Evolutionary conservation across 202 grass and related monocot genomes (phyloP).

Genomic region (Miscanthus sacchariflorus): DNA sequence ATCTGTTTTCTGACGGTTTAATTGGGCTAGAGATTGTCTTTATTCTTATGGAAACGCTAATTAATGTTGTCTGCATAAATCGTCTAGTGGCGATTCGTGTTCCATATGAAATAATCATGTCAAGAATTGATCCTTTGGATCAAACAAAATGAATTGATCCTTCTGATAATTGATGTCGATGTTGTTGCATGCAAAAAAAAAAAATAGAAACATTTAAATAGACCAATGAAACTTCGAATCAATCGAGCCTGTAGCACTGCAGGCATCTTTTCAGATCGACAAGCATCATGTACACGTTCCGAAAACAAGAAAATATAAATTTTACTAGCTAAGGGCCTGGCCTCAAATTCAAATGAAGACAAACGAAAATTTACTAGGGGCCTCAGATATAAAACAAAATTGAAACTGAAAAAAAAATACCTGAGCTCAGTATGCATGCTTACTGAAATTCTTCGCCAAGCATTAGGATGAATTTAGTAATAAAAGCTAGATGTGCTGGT

Average conservation of each 20-base stretch:
- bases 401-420: neutral
- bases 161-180: constrained; percentile 12
- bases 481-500: neutral
- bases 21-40: neutral
- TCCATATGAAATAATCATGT: constrained; percentile 26
- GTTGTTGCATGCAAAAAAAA: neutral
- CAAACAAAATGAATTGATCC: constrained; percentile 23
- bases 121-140: constrained; percentile 28
- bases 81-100: constrained; percentile 1
- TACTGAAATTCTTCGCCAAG: neutral
- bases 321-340: neutral
- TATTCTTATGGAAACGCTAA: neutral
- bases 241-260: neutral
- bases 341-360: neutral
- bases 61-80: neutral
- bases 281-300: neutral
- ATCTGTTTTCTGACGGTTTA: neutral
- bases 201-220: neutral
- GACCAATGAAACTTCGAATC: constrained; percentile 30
- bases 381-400: neutral
- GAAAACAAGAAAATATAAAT: neutral
- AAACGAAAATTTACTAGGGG: neutral
- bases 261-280: neutral
- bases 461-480: neutral
- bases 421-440: neutral